Percentiles rank a stretch among this genome's conserved stretches.
Evolutionary conservation across 805 yeast species (phyloP).

Genomic region (Metschnikowia hibisci): DNA sequence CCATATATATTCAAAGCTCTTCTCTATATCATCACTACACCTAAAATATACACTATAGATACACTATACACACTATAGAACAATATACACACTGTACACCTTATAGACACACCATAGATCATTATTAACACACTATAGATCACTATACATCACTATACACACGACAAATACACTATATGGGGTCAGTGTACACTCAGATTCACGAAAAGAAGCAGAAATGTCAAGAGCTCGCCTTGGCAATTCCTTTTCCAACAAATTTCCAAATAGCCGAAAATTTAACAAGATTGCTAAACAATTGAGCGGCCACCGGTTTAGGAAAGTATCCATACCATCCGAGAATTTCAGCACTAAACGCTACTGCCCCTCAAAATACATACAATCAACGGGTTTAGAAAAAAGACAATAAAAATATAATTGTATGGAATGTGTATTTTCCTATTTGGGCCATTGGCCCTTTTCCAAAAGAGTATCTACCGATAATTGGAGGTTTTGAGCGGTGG

Average conservation of each 20-base stretch:
- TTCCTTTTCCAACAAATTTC: conserved; percentile 46
- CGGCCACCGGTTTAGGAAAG: conserved; percentile 33
- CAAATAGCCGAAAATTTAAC: conserved; percentile 51
- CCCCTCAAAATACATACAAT: conserved; percentile 42
- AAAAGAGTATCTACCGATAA: conserved; percentile 64
- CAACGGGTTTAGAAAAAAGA: conserved; percentile 65
- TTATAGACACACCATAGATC: no score
- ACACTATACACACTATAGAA: no score
- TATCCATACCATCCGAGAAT: conserved; percentile 45
- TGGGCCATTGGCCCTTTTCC: conserved; percentile 58
- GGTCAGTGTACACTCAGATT: no score
- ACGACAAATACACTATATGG: no score
- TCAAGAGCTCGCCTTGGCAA: conserved; percentile 38
- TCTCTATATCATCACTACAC: no score
- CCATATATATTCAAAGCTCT: no score
- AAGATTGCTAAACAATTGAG: conserved; percentile 60
- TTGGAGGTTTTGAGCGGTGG: conserved; percentile 48
- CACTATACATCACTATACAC: no score
- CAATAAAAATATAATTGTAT: conserved; percentile 62
- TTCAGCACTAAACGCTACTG: conserved; percentile 43
- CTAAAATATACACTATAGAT: no score
- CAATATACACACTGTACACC: no score
- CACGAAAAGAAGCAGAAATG: conserved; percentile 34
- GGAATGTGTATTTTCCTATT: conserved; percentile 40
- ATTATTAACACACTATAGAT: no score